Conservation (phyloP, 768 basidiomycete genomes). For the Kwoniella newhampshirensis region DNA sequence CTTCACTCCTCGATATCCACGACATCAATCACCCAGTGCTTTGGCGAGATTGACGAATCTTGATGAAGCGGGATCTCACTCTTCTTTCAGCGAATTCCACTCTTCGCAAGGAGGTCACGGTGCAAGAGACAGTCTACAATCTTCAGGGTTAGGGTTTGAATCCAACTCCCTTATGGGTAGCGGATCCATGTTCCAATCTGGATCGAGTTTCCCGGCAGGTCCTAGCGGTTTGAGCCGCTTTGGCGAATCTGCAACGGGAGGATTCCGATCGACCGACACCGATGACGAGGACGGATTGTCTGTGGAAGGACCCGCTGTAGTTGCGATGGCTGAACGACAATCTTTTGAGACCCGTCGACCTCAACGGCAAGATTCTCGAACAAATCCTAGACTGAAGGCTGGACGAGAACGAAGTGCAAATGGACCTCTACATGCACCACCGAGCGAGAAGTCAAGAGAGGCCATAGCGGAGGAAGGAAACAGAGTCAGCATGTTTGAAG, state of each 20-base stretch:
- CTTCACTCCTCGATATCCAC: constrained; percentile 53
- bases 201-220: constrained; percentile 36
- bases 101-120: constrained; percentile 21
- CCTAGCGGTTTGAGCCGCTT: constrained; percentile 44
- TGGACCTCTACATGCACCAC: constrained; percentile 18
- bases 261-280: constrained; percentile 44
- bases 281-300: constrained; percentile 40
- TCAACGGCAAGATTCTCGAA: constrained; percentile 19
- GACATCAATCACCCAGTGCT: constrained; percentile 43
- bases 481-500: constrained; percentile 33
- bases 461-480: constrained; percentile 10
- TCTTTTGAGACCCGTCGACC: constrained; percentile 46
- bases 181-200: constrained; percentile 21
- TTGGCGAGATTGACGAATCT: constrained; percentile 40
- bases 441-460: constrained; percentile 19
- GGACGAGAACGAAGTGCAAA: constrained; percentile 29
- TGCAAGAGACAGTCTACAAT: constrained; percentile 9
- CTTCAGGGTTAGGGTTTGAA: constrained; percentile 13
- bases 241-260: constrained; percentile 29
- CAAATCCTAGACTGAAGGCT: constrained; percentile 27
- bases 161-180: constrained; percentile 24
- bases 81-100: constrained; percentile 48
- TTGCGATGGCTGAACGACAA: constrained; percentile 46
- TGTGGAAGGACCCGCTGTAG: constrained; percentile 41
- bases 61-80: constrained; percentile 35